Conservation (phyloP, 2,329 filamentous ascomycete genomes). For the Chaetomiaceae sp. region DNA sequence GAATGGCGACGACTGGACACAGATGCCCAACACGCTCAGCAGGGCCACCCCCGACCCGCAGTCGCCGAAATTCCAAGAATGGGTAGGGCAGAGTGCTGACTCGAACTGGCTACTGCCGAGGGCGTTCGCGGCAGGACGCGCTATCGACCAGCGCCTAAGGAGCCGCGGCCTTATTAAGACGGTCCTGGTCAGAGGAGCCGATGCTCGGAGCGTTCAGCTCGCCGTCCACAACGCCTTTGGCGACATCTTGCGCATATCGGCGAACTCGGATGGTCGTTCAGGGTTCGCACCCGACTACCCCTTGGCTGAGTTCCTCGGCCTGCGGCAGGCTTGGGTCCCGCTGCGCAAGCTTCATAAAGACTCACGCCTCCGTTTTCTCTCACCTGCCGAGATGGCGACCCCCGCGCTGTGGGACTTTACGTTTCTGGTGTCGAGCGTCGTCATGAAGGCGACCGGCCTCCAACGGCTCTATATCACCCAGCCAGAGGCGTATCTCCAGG, state of each 20-base stretch:
- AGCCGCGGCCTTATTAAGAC: slow-evolving; percentile 66
- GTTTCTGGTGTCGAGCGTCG: slow-evolving; percentile 63
- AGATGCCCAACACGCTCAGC: slow-evolving; percentile 44
- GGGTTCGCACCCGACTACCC: slow-evolving; percentile 28
- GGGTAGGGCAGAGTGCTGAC: slow-evolving; percentile 39
- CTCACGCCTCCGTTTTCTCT: slow-evolving; percentile 63
- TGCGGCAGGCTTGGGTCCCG: slow-evolving; percentile 66
- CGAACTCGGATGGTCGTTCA: slow-evolving; percentile 16
- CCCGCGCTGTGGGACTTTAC: slow-evolving; percentile 64
- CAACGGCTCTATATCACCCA: slow-evolving; percentile 71
- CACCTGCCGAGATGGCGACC: slow-evolving; percentile 65
- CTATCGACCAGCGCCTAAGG: slow-evolving; percentile 63
- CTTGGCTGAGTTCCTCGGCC: slow-evolving; percentile 47
- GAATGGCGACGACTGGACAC: slow-evolving; percentile 48
- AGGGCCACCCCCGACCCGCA: slow-evolving; percentile 40
- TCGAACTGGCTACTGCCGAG: slow-evolving; percentile 61
- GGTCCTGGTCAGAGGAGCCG: slow-evolving; percentile 54
- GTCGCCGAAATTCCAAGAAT: slow-evolving; percentile 43
- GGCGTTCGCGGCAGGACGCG: slow-evolving; percentile 57
- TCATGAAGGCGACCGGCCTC: slow-evolving; percentile 61
- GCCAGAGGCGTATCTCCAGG: slow-evolving; percentile 67
- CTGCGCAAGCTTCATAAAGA: slow-evolving; percentile 71
- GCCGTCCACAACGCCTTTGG: slow-evolving; percentile 59
- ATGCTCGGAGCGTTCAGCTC: slow-evolving; percentile 61
- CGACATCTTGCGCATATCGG: slow-evolving; percentile 44